Evolutionary conservation across 1,284 basidiomycete genomes (phyloP).

Genomic region (Tilletiopsis washingtonensis): DNA sequence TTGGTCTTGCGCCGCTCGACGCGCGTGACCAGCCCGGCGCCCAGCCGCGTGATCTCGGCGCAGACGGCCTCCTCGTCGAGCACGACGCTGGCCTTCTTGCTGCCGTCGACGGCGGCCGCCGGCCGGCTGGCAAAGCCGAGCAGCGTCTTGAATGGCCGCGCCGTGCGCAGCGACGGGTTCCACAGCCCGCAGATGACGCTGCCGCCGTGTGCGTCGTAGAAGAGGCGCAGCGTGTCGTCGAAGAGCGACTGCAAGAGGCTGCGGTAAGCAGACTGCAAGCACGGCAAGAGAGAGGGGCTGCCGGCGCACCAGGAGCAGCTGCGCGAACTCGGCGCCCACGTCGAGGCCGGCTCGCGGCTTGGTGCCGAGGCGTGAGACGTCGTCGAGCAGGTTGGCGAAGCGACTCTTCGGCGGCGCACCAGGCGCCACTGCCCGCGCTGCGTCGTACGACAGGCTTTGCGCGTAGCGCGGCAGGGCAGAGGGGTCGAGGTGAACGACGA

Average conservation of each 20-base stretch:
- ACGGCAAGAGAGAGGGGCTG: background rate
- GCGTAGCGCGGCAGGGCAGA: constrained; percentile 62
- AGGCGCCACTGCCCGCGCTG: no score
- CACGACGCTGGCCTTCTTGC: constrained; percentile 50
- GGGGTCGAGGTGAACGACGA: constrained; percentile 68
- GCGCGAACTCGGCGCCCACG: constrained; percentile 62
- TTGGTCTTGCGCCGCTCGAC: no score
- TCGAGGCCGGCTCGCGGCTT: constrained; percentile 56
- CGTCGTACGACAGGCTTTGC: constrained; percentile 47
- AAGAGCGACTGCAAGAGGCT: constrained; percentile 58
- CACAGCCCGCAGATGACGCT: constrained; percentile 70
- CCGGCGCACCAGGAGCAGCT: constrained; percentile 45
- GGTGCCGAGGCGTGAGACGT: constrained; percentile 9
- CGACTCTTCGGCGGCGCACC: no score
- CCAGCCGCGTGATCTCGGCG: constrained; percentile 71
- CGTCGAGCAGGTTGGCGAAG: no score
- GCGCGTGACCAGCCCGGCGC: constrained; percentile 58
- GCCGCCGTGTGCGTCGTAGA: constrained; percentile 78
- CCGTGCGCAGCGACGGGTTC: constrained; percentile 59
- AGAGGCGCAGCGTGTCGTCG: constrained; percentile 70
- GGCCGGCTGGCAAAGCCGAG: constrained; percentile 69
- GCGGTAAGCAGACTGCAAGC: background rate
- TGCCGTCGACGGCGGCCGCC: constrained; percentile 2
- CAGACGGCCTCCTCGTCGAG: constrained; percentile 67
- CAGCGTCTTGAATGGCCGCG: constrained; percentile 67